Evolutionary conservation across 2,329 filamentous ascomycete species (phyloP).

Genomic region (Massarina eburnea): DNA sequence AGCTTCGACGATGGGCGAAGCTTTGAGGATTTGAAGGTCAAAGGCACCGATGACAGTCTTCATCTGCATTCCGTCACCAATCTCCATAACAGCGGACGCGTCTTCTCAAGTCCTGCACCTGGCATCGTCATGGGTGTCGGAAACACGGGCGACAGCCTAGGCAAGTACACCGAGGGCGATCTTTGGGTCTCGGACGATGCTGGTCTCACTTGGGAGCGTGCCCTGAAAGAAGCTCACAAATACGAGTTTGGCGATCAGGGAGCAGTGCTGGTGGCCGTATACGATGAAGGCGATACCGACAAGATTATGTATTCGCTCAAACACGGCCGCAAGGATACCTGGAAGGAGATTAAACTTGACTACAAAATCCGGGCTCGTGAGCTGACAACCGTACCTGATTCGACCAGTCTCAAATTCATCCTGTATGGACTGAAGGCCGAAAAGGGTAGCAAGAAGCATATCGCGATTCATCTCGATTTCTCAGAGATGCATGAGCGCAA

Average conservation of each 20-base stretch:
- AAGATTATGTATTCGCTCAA: slow-evolving; percentile 79
- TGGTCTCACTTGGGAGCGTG: slow-evolving; percentile 78
- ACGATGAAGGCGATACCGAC: slow-evolving; percentile 64
- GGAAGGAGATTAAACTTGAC: slow-evolving; percentile 72
- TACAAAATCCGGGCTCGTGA: slow-evolving; percentile 70
- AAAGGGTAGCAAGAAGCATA: slow-evolving; percentile 54
- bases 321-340: slow-evolving; percentile 72
- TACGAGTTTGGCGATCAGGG: slow-evolving; percentile 97
- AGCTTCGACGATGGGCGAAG: slow-evolving; percentile 94
- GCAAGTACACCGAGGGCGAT: slow-evolving; percentile 70
- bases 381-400: slow-evolving; percentile 87
- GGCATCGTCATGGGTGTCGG: slow-evolving; percentile 93
- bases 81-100: slow-evolving; percentile 75
- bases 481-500: slow-evolving; percentile 75
- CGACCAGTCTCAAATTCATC: slow-evolving; percentile 88
- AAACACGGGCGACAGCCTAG: slow-evolving; percentile 77
- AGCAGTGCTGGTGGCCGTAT: slow-evolving; percentile 80
- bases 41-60: slow-evolving; percentile 65
- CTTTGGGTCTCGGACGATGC: slow-evolving; percentile 91
- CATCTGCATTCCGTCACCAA: slow-evolving; percentile 94
- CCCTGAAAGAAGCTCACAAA: slow-evolving; percentile 80
- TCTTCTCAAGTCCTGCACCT: slow-evolving; percentile 92
- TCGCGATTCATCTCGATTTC: slow-evolving; percentile 81
- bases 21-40: slow-evolving; percentile 72
- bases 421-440: slow-evolving; percentile 61